phyloP scores from a whole-genome alignment of 2,329 filamentous ascomycete species.

The Alternaria angustiovoidea region DNA sequence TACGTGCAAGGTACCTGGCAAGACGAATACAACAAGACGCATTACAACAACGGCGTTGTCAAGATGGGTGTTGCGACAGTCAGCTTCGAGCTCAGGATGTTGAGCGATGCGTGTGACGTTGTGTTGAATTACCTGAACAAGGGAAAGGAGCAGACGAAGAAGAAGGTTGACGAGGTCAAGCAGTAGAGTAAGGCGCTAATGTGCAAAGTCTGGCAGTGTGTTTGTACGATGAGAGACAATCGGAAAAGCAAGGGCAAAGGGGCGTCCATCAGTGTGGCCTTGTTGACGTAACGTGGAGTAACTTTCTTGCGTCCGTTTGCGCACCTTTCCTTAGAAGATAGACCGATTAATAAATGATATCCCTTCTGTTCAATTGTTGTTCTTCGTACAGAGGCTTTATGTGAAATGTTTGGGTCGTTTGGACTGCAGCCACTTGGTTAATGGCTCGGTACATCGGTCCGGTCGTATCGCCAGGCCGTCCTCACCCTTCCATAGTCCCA shows the following conservation, averaged over 20 bases:
- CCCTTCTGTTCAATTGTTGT: not conserved
- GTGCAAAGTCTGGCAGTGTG: not conserved
- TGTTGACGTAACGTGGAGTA: not conserved
- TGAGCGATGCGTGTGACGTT: constrained; percentile 43
- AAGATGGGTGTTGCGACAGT: constrained; percentile 49
- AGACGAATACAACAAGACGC: constrained; percentile 52
- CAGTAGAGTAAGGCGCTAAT: constrained; percentile 29
- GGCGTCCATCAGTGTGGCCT: not conserved
- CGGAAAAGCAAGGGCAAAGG: constrained; percentile 11
- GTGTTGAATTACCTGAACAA: constrained; percentile 44
- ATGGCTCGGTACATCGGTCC: not conserved
- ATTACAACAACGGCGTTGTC: constrained; percentile 45
- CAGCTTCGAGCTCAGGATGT: constrained; percentile 52
- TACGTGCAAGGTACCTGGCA: constrained; percentile 50
- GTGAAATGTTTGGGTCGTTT: not conserved
- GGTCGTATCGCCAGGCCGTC: not conserved
- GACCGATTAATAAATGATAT: constrained; percentile 17
- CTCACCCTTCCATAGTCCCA: not conserved
- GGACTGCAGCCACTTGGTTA: not conserved
- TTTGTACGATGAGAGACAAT: constrained; percentile 3
- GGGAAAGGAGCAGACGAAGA: constrained; percentile 43
- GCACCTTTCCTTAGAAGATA: constrained; percentile 9
- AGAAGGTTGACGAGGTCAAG: constrained; percentile 49
- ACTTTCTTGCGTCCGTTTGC: constrained; percentile 2
- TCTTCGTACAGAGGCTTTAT: not conserved